Base-by-base conservation (phyloP, 2,329 filamentous ascomycete species). In the Tothia fuscella region DNA sequence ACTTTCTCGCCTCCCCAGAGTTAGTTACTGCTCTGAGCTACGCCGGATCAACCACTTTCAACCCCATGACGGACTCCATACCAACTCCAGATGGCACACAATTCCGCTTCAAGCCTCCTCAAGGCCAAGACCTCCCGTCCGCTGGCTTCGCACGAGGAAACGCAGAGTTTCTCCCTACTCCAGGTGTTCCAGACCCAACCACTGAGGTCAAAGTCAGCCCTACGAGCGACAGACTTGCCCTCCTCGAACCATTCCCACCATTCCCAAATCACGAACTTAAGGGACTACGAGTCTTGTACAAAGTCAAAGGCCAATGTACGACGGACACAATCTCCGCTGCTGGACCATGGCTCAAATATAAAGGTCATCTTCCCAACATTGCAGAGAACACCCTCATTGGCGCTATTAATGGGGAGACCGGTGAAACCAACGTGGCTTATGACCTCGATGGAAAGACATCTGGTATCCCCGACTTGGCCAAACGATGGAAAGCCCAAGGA, bases 281-380 rank as follows among this genome's bases (percentile, higher is more conserved):
- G 31, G 78, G 76, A 21, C 76, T 98, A 36, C 79, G 79, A 39
- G 87, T 98, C 14, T 80, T 98, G 13, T 89, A 93, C 71, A 96
- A 96, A 67, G 82, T 96, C 49, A 82, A 88, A 49, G 91, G 91
- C 49, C 94, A 98, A 67, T 98, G 91, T 72, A 98, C 91, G 44
- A 98, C 91, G 32, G 91, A 98, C 65, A 96, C 91, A 53, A 98
- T 98, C 64, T 96, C 88, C 28, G 89, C 89, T 25, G 89, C 89
- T 1, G 89, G 89, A 5, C 89, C 89, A 13, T 96, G 89, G 89
- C 76, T 98, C 51, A 96, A 96, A 66, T 98, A 96, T 77, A 96
- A 96, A 72, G 91, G 91, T 48, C 91, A 98, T 64, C 76, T 98
- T 48, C 86, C 91, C 61, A 98, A 98, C 70, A 98, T 98, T 62